These are phyloP conservation scores for Aspergillus pseudotamarii DNA, from an alignment of 2,329 filamentous ascomycete genomes.

Conservation along the genomic window DNA sequence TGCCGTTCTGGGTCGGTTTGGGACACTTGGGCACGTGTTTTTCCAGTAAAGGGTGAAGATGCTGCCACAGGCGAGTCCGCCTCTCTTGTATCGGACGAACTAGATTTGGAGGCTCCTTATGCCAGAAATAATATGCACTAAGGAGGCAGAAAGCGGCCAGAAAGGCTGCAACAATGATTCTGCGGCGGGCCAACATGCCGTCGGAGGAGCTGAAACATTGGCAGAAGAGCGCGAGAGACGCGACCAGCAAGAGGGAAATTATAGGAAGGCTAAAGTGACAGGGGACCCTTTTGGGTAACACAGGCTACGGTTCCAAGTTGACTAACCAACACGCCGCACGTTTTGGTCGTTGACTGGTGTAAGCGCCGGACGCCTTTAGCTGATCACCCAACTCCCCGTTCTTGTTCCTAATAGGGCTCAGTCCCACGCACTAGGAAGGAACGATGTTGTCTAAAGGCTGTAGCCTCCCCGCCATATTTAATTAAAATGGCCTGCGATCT, in stretches of 20 bases:
- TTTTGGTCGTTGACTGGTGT: no score
- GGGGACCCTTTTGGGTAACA: no score
- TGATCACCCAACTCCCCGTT: no score
- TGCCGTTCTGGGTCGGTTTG: conserved; percentile 10
- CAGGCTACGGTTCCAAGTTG: no score
- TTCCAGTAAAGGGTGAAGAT: conserved; percentile 21
- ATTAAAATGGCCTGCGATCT: no score
- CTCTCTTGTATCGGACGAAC: conserved; percentile 1
- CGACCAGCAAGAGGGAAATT: neutral
- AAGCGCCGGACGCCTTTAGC: no score
- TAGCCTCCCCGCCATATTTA: no score
- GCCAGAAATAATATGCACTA: conserved; percentile 11
- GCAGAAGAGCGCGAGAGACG: neutral
- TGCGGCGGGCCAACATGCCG: conserved; percentile 13
- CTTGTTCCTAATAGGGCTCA: no score
- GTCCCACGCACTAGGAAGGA: no score
- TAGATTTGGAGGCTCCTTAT: neutral
- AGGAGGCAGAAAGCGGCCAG: conserved; percentile 8
- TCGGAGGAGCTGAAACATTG: neutral
- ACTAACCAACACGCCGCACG: no score
- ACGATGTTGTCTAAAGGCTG: no score
- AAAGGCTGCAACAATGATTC: conserved; percentile 3
- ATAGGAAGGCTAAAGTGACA: neutral
- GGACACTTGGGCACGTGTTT: conserved; percentile 22
- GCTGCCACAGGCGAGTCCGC: conserved; percentile 22